These are phyloP conservation scores for Apiotrichum akiyoshidainum DNA, from an alignment of 1,284 basidiomycete species.

Conservation along the genomic window DNA sequence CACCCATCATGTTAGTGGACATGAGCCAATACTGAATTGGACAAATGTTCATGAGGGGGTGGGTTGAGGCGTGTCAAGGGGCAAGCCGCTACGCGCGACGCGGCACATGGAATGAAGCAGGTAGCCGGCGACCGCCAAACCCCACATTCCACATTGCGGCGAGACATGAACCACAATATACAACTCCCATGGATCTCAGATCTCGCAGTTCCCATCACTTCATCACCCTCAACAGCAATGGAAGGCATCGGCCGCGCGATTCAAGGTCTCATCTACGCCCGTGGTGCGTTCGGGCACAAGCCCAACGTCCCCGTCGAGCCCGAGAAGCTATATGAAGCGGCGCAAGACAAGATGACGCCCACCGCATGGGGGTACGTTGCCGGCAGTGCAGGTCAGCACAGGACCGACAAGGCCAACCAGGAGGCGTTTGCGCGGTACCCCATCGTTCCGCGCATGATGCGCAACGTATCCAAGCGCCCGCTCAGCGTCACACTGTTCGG, in stretches of 20 bases:
- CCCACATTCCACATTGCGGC: too few species aligned
- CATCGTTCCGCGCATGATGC: constrained; percentile 70
- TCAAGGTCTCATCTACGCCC: constrained; percentile 15
- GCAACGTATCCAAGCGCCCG: constrained; percentile 62
- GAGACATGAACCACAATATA: too few species aligned
- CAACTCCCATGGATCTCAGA: too few species aligned
- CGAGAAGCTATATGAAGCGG: constrained; percentile 7
- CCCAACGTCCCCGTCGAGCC: constrained; percentile 14
- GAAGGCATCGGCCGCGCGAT: constrained; percentile 9
- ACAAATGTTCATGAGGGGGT: too few species aligned
- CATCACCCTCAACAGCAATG: neutral
- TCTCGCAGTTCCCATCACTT: too few species aligned
- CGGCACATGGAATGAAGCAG: too few species aligned
- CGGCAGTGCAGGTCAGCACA: constrained; percentile 20
- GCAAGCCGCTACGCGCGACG: too few species aligned
- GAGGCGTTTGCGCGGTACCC: constrained; percentile 17
- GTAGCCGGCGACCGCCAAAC: too few species aligned
- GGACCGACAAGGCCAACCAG: constrained; percentile 16
- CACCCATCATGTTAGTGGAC: too few species aligned
- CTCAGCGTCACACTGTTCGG: constrained; percentile 65
- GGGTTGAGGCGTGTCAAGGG: too few species aligned
- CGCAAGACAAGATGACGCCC: constrained; percentile 8
- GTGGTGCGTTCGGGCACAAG: constrained; percentile 12
- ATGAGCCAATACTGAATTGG: too few species aligned
- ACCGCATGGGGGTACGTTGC: constrained; percentile 20